Evolutionary conservation across 2,329 filamentous ascomycete genomes (phyloP), one percentile per base, ranked within the genome.

Genomic region (Thermothelomyces thermophilus): DNA sequence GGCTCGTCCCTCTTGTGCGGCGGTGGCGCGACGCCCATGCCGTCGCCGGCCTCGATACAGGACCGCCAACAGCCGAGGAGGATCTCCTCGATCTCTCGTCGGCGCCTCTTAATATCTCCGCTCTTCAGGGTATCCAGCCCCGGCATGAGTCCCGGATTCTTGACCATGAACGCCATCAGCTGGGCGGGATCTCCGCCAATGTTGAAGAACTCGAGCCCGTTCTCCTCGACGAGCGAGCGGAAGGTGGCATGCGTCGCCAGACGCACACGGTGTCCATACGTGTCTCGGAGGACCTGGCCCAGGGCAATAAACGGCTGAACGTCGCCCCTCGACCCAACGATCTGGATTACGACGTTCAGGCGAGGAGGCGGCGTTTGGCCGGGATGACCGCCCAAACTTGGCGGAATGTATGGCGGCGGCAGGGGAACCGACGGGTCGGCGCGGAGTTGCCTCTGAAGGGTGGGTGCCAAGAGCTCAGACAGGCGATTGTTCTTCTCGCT

Each of bases 101-200:
- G 77, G 26, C 87, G 75, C 65, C 83, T 85, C 36, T 79, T 83
- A 43, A 95, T 80, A 62, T 93, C 88, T 7, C 88, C 88, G 56
- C 77, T 86, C 52, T 82, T 83, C 42, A 94, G 68, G 1, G 86
- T 83, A 42, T 90, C 84, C 51, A 91, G 80, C 0, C 85, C 85
- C 1, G 89, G 89, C 83, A 94, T 88, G 28, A 95, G 71, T 0
- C 88, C 87, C 0, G 89, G 87, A 58, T 93, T 86, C 66, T 90
- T 90, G 40, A 93, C 88, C 88, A 94, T 94, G 61, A 91, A 94
- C 3, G 88, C 87, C 86, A 89, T 90, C 37, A 89, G 71, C 60
- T 86, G 79, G 1, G 82, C 77, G 1, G 86, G 86, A 62, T 90
- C 84, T 2, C 85, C 86, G n/a, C 85, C 84, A 45, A 89, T 86